phyloP scores from a whole-genome alignment of 352 stramenopile genomes.

The Phytopythium vexans region DNA sequence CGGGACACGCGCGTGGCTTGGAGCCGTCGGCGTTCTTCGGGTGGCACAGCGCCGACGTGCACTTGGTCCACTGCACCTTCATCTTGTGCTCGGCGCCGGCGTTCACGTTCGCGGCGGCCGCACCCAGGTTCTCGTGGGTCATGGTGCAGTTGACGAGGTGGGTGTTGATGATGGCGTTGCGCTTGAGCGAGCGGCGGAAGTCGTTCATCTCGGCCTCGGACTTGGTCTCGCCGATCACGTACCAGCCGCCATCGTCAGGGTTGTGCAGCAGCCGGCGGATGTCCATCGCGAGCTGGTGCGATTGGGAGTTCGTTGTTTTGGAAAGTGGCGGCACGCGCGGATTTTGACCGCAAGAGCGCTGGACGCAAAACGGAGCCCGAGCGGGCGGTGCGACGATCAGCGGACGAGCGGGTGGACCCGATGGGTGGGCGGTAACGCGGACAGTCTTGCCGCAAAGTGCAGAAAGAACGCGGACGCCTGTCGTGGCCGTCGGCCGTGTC shows the following conservation, averaged over 20 bases:
- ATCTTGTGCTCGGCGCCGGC: constrained; percentile 62
- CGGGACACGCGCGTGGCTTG: constrained; percentile 47
- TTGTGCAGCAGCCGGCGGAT: constrained; percentile 75
- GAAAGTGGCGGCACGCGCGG: too few species aligned
- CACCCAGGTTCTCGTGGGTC: constrained; percentile 56
- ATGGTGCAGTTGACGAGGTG: constrained; percentile 83
- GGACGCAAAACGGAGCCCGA: constrained; percentile 17
- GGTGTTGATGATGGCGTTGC: constrained; percentile 84
- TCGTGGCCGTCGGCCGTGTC: too few species aligned
- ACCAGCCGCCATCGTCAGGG: constrained; percentile 72
- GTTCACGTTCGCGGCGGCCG: constrained; percentile 20
- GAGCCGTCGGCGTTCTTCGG: constrained; percentile 41
- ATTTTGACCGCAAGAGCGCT: not conserved
- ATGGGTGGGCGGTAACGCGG: too few species aligned
- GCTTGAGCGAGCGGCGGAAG: constrained; percentile 73
- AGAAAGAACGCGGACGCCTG: too few species aligned
- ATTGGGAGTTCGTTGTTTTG: not conserved
- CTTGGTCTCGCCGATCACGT: constrained; percentile 74
- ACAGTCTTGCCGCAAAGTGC: too few species aligned
- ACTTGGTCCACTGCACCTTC: constrained; percentile 85
- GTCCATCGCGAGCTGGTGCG: constrained; percentile 36
- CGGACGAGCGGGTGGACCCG: constrained; percentile 7
- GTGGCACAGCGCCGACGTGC: constrained; percentile 74
- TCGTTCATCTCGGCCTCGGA: constrained; percentile 71
- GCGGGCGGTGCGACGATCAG: constrained; percentile 14